Base-by-base conservation (phyloP, 441 rosid genomes). In the Croton laevigatus region DNA sequence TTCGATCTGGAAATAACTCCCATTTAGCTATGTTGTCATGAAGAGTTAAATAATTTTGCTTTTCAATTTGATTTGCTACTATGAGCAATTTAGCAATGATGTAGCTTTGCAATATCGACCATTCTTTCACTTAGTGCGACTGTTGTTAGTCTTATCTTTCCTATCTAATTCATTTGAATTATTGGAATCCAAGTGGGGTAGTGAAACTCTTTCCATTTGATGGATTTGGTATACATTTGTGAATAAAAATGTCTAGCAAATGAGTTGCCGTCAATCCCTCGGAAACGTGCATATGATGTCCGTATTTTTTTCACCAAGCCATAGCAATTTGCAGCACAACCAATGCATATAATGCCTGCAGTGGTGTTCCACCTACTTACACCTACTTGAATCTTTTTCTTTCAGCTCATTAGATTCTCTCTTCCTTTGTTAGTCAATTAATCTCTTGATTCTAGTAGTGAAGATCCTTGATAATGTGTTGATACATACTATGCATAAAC, bases 1-100 rank as follows among this genome's bases (percentile, higher is more conserved):
- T 70, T 62, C 51, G 61, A 38, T 57, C 13, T 61, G 55, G 67
- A 22, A 37, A 36, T 70, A 20, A n/a, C 20, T 70, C 59, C 32
- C 34, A 8, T 38, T 66, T 37, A 38, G 6, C 14, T 49, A 19
- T 3, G 27, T n/a, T 49, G 8, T 48, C 44, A 9, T 20, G 8
- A 65, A 48, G 34, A 27, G 1, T 34, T 13, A 37, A 19, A 61
- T n/a, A n/a, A n/a, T n/a, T 27, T 59, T 70, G 36, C 32, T 19
- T 70, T 58, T 27, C 34, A 14, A 20, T 66, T 53, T 20, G 3
- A 7, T 46, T 11, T 3, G 27, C 34, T 8, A 4, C 5, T 54
- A 36, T 37, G 32, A 66, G 23, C 48, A 3, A 16, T 59, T 36
- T 37, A 19, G 32, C 34, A 19, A 45, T 27, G 45, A 34, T 48